Conservation (phyloP, 2,329 filamentous ascomycete species). For the Pseudohalonectria lignicola region DNA sequence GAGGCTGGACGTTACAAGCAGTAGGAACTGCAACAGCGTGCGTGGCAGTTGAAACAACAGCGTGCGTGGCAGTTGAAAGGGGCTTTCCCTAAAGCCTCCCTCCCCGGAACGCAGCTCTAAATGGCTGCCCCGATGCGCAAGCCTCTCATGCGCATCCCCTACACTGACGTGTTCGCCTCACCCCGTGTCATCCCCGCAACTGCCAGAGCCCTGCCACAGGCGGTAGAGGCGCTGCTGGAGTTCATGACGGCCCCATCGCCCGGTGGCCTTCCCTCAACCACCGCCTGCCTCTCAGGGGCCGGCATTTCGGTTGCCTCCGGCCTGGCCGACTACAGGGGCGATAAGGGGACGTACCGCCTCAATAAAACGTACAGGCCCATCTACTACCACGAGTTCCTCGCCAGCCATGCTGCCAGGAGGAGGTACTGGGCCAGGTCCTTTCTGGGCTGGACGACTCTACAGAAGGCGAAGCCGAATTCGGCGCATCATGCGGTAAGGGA, state of each 20-base stretch:
- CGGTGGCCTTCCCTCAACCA: constrained; percentile 31
- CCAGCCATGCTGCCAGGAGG: constrained; percentile 73
- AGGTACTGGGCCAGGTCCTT: constrained; percentile 95
- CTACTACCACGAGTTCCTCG: constrained; percentile 82
- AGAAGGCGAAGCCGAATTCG: constrained; percentile 67
- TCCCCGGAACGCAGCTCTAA: no score
- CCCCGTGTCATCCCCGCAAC: constrained; percentile 64
- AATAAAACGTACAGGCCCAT: constrained; percentile 88
- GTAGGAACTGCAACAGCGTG: no score
- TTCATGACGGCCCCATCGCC: constrained; percentile 61
- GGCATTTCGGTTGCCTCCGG: constrained; percentile 91
- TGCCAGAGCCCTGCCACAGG: constrained; percentile 59
- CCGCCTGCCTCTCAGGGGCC: constrained; percentile 59
- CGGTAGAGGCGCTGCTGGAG: constrained; percentile 62
- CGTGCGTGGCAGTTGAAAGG: no score
- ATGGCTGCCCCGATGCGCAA: constrained; percentile 30
- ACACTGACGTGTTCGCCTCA: constrained; percentile 69
- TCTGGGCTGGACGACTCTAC: constrained; percentile 77
- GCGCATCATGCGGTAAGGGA: constrained; percentile 69
- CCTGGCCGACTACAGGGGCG: constrained; percentile 82
- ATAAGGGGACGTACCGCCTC: constrained; percentile 81
- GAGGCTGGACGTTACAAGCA: no score
- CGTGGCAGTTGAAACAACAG: no score
- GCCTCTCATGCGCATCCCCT: constrained; percentile 79
- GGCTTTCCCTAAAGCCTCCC: no score